Conservation (phyloP, 192 early-diverging fungal genomes). For the Backusella circina region DNA sequence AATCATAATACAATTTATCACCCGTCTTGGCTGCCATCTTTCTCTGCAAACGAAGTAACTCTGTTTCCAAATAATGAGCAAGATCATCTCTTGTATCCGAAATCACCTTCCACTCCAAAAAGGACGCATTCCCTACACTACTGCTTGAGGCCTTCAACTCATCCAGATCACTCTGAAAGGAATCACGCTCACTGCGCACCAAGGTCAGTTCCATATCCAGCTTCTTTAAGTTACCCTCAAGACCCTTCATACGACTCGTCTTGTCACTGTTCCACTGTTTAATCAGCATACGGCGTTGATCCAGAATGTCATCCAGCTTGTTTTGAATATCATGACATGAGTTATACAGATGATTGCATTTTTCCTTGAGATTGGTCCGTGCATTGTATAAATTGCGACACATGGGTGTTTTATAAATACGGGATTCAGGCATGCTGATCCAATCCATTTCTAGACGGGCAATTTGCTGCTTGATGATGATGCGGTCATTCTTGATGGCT, state of each 20-base stretch:
- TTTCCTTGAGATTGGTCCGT: constrained; percentile 12
- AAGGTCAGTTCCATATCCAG: constrained; percentile 18
- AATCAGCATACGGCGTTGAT: neutral
- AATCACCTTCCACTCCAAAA: constrained; percentile 8
- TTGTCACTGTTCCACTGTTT: constrained; percentile 12
- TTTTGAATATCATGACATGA: constrained; percentile 9
- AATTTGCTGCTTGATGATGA: constrained; percentile 21
- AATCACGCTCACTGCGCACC: constrained; percentile 27
- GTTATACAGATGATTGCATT: constrained; percentile 6
- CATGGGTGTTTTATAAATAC: constrained; percentile 12
- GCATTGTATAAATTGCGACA: constrained; percentile 11
- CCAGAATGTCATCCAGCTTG: constrained; percentile 1
- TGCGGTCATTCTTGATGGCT: constrained; percentile 22
- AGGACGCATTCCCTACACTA: constrained; percentile 1
- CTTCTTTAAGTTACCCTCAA: constrained; percentile 7
- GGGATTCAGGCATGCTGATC: constrained; percentile 9
- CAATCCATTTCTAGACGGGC: constrained; percentile 22
- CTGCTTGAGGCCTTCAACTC: constrained; percentile 18
- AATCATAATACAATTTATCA: constrained; percentile 1
- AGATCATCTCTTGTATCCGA: constrained; percentile 12
- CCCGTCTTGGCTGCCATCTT: constrained; percentile 17
- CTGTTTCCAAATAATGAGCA: neutral
- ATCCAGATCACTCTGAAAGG: constrained; percentile 20
- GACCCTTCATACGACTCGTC: neutral
- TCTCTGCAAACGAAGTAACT: neutral